phyloP scores from a whole-genome alignment of 208 protist species.

The Leishmania aethiopica region DNA sequence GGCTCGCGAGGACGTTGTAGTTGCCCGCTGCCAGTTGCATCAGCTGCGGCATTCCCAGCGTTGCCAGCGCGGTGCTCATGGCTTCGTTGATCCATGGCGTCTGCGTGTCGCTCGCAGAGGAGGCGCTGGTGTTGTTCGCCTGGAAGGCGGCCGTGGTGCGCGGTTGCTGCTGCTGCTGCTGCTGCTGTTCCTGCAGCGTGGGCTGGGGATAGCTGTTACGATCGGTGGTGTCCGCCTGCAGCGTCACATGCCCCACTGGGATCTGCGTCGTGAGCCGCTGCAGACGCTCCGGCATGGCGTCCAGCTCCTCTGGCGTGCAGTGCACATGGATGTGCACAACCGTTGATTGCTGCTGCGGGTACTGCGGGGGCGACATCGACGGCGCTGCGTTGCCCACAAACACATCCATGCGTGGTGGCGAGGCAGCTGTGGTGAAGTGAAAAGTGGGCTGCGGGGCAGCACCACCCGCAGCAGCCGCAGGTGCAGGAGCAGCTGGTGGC shows the following conservation, averaged over 20 bases:
- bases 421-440: background rate
- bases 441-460: background rate
- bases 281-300: constrained; percentile 56
- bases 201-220: background rate
- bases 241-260: constrained; percentile 3
- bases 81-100: constrained; percentile 17
- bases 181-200: constrained; percentile 1
- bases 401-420: constrained; percentile 2
- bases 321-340: constrained; percentile 81
- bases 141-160: background rate
- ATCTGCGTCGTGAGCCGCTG: constrained; percentile 40
- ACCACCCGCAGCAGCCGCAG: background rate
- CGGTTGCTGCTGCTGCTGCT: constrained; percentile 1
- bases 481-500: background rate
- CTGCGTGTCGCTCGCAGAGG: background rate
- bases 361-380: constrained; percentile 9
- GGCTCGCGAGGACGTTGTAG: constrained; percentile 2
- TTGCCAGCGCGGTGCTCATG: background rate
- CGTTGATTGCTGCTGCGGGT: constrained; percentile 10
- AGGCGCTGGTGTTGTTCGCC: background rate
- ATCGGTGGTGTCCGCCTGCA: constrained; percentile 12
- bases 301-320: constrained; percentile 65
- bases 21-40: constrained; percentile 14
- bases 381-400: background rate
- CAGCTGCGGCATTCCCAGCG: constrained; percentile 15